These are phyloP conservation scores for Cucurbita pepo DNA, from an alignment of 306 rosid genomes.

Conservation along the genomic window DNA sequence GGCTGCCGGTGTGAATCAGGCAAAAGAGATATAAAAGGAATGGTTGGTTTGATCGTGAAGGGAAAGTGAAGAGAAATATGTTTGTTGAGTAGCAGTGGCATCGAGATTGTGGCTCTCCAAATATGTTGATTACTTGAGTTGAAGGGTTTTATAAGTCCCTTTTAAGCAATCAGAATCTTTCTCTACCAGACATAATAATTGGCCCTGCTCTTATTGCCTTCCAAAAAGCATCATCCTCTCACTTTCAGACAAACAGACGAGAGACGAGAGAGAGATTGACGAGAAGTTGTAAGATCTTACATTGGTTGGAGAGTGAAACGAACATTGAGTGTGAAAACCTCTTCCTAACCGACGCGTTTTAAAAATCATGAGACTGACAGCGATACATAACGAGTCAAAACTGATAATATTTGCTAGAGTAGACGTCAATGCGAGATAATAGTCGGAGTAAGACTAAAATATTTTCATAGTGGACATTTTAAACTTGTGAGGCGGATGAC, in stretches of 20 bases:
- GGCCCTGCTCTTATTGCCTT: conserved; percentile 51
- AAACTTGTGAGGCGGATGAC: too few species aligned
- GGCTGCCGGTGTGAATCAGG: not conserved
- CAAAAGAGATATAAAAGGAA: not conserved
- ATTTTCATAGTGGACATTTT: too few species aligned
- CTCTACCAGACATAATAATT: conserved; percentile 40
- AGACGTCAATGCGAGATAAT: too few species aligned
- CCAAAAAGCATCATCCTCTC: conserved; percentile 10
- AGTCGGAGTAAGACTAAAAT: too few species aligned
- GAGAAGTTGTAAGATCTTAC: not conserved
- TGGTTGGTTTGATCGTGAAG: not conserved
- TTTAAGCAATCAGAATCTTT: conserved; percentile 29
- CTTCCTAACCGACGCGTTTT: too few species aligned
- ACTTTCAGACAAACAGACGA: conserved; percentile 6
- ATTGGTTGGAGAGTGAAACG: too few species aligned
- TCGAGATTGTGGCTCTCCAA: not conserved
- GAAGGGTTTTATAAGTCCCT: conserved; percentile 21
- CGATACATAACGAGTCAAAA: too few species aligned
- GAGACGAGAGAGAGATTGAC: not conserved
- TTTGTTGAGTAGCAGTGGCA: not conserved
- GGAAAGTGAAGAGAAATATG: not conserved
- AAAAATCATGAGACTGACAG: too few species aligned
- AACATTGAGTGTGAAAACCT: too few species aligned
- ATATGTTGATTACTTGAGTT: conserved; percentile 19
- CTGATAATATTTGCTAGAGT: too few species aligned